Conservation (phyloP, 768 basidiomycete genomes). For the Termitomyces sp. region DNA sequence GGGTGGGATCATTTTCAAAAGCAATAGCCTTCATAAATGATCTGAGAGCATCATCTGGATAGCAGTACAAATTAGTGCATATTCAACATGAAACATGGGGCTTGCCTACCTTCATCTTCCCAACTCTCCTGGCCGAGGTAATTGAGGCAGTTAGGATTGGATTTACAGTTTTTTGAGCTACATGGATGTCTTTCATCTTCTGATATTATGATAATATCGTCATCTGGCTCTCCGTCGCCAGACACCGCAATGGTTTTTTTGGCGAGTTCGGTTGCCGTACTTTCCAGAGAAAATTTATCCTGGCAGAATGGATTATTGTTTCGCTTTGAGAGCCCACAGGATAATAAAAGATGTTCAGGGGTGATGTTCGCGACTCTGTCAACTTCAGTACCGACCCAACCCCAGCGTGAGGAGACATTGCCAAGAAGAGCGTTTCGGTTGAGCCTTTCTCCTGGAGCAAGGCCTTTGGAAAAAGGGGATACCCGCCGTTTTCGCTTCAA, state of each 20-base stretch:
- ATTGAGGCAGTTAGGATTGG: constrained; percentile 83
- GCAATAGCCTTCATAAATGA: constrained; percentile 48
- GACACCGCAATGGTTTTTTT: constrained; percentile 9
- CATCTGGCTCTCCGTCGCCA: constrained; percentile 41
- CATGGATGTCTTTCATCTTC: constrained; percentile 60
- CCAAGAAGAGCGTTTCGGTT: constrained; percentile 51
- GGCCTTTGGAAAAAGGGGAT: constrained; percentile 42
- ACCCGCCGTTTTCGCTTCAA: constrained; percentile 54
- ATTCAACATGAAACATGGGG: background rate
- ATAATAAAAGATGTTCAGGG: constrained; percentile 54
- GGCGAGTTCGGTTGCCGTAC: constrained; percentile 1
- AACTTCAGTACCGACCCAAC: constrained; percentile 74
- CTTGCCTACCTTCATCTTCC: constrained; percentile 59
- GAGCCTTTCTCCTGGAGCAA: constrained; percentile 57
- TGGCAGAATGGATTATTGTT: constrained; percentile 50
- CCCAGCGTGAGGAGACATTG: constrained; percentile 54
- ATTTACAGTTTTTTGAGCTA: constrained; percentile 58
- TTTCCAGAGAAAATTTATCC: constrained; percentile 42
- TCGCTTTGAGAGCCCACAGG: constrained; percentile 60
- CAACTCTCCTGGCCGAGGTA: constrained; percentile 82
- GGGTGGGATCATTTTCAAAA: constrained; percentile 51
- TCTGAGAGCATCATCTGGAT: constrained; percentile 43
- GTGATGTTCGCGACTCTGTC: constrained; percentile 54
- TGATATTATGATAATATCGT: constrained; percentile 65
- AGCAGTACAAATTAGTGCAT: constrained; percentile 9